These are phyloP conservation scores for Aspergillus tanneri DNA, from an alignment of 2,329 filamentous ascomycete species.

Conservation along the genomic window DNA sequence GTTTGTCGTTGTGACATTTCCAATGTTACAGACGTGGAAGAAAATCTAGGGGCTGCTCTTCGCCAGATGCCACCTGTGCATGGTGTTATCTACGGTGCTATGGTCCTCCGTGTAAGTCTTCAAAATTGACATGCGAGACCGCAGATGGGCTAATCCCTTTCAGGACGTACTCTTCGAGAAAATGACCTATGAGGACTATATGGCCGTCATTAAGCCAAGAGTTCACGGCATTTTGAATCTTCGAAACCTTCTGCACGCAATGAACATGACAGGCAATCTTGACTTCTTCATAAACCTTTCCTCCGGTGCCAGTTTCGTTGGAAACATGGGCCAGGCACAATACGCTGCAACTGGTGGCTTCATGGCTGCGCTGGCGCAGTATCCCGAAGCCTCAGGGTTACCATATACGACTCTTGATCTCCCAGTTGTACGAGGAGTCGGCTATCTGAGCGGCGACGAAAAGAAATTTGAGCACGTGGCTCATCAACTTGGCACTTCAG, in stretches of 20 bases:
- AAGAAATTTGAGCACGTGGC: background rate
- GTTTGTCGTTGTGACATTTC: conserved; percentile 11
- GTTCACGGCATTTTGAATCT: conserved; percentile 5
- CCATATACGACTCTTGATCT: background rate
- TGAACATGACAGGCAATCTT: background rate
- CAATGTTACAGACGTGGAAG: background rate
- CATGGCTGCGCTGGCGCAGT: background rate
- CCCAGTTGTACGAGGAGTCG: background rate
- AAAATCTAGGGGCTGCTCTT: background rate
- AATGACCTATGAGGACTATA: conserved; percentile 3
- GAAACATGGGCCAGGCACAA: conserved; percentile 5
- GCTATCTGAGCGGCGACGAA: background rate
- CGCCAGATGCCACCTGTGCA: conserved; percentile 6
- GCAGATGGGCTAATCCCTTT: background rate
- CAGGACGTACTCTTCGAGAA: background rate
- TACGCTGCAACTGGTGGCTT: conserved; percentile 2
- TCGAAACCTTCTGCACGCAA: background rate
- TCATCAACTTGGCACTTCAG: background rate
- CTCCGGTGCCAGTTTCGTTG: conserved; percentile 4
- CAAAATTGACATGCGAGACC: too few species aligned
- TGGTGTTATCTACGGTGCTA: conserved; percentile 4
- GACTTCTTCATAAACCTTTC: conserved; percentile 7
- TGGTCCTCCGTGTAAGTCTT: conserved; percentile 1
- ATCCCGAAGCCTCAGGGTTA: background rate
- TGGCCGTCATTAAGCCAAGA: background rate